phyloP scores from a whole-genome alignment of 371 early-diverging fungal species.

The Lichtheimia ramosa region DNA sequence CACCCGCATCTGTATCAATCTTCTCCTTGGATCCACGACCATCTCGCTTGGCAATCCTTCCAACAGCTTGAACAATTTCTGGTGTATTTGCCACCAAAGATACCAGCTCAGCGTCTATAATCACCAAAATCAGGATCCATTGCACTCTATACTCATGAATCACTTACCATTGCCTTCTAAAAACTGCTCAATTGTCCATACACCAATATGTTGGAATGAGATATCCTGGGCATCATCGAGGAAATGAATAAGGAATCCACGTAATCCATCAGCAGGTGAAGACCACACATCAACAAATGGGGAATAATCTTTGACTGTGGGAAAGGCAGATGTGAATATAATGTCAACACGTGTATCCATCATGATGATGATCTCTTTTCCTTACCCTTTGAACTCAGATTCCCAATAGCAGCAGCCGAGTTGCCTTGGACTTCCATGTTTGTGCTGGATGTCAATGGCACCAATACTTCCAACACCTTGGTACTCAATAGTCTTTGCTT shows the following conservation, averaged over 20 bases:
- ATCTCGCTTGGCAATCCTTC: constrained; percentile 32
- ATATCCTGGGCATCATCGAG: constrained; percentile 66
- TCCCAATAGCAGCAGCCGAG: constrained; percentile 84
- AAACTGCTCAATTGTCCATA: constrained; percentile 91
- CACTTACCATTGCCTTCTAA: constrained; percentile 62
- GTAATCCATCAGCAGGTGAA: constrained; percentile 66
- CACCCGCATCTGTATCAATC: constrained; percentile 13
- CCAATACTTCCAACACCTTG: constrained; percentile 67
- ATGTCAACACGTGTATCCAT: neutral
- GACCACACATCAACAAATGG: constrained; percentile 72
- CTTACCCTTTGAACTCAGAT: constrained; percentile 72
- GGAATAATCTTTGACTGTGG: constrained; percentile 60
- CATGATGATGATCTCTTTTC: constrained; percentile 2
- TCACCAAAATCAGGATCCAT: neutral
- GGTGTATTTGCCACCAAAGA: constrained; percentile 30
- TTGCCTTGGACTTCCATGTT: constrained; percentile 83
- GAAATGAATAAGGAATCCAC: constrained; percentile 73
- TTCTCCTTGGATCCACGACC: constrained; percentile 8
- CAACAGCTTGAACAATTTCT: constrained; percentile 30
- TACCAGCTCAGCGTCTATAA: constrained; percentile 33
- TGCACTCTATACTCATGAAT: neutral
- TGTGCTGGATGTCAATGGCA: constrained; percentile 66
- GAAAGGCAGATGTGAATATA: neutral
- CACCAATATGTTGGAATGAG: constrained; percentile 82
- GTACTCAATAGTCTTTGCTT: constrained; percentile 68